These are phyloP conservation scores for Mycena capillaripes DNA, from an alignment of 768 basidiomycete genomes.

Conservation along the genomic window DNA sequence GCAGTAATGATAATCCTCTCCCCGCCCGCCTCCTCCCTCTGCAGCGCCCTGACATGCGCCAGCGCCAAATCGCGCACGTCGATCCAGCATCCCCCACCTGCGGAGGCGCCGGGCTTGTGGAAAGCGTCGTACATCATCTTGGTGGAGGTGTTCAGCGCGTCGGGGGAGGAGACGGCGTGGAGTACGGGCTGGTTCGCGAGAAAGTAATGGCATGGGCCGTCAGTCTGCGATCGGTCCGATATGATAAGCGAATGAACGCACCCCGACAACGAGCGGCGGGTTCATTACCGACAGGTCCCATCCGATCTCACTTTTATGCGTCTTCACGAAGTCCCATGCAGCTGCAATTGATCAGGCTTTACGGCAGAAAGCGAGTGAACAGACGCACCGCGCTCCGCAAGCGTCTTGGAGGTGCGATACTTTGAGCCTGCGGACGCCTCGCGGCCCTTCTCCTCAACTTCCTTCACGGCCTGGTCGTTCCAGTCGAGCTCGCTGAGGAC, in stretches of 20 bases:
- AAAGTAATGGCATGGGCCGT: neutral
- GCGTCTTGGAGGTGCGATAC: constrained; percentile 71
- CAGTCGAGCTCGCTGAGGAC: constrained; percentile 68
- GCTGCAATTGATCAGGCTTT: constrained; percentile 41
- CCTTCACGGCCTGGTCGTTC: constrained; percentile 65
- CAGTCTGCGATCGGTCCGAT: neutral
- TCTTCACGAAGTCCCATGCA: constrained; percentile 57
- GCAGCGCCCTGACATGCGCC: constrained; percentile 66
- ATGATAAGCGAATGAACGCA: constrained; percentile 20
- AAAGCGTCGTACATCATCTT: constrained; percentile 50
- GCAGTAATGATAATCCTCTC: constrained; percentile 65
- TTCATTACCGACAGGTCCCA: constrained; percentile 69
- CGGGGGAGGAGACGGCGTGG: constrained; percentile 47
- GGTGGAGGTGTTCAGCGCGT: constrained; percentile 54
- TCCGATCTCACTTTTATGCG: constrained; percentile 52
- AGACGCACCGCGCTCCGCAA: constrained; percentile 66
- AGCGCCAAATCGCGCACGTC: constrained; percentile 66
- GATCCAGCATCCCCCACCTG: constrained; percentile 49
- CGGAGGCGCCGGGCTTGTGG: constrained; percentile 35
- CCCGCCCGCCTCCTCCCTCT: constrained; percentile 61
- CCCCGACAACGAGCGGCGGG: constrained; percentile 63
- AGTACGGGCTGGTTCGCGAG: constrained; percentile 49
- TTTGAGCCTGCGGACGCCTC: constrained; percentile 55
- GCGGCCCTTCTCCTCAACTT: constrained; percentile 64
- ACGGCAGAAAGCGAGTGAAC: neutral